Percentiles rank a stretch among this genome's conserved stretches.
phyloP scores from a whole-genome alignment of 495 filamentous ascomycete genomes.

The Aspergillus asperescens region DNA sequence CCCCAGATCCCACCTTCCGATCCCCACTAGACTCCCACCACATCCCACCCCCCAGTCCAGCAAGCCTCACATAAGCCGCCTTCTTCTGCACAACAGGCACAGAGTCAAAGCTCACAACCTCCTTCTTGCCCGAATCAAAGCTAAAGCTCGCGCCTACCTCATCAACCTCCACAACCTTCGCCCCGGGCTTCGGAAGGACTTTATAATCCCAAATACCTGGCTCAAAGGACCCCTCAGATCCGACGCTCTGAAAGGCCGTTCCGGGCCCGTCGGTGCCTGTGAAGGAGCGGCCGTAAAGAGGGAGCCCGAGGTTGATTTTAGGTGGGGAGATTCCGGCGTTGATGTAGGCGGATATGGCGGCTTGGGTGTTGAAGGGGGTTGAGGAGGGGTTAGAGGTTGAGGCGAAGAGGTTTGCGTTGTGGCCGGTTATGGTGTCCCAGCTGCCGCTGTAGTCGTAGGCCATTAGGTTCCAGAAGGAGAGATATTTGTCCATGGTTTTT shows the following conservation, averaged over 20 bases:
- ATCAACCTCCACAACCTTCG: background rate
- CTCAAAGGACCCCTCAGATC: slow-evolving; percentile 58
- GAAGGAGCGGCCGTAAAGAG: slow-evolving; percentile 83
- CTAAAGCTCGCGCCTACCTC: slow-evolving; percentile 55
- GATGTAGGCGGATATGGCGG: slow-evolving; percentile 56
- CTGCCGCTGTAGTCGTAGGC: slow-evolving; percentile 74
- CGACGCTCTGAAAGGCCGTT: slow-evolving; percentile 59
- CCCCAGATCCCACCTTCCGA: slow-evolving; percentile 42
- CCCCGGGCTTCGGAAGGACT: slow-evolving; percentile 26
- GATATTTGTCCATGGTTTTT: slow-evolving; percentile 57
- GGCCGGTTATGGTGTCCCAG: slow-evolving; percentile 65
- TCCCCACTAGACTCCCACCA: slow-evolving; percentile 89
- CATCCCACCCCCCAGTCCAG: slow-evolving; percentile 72
- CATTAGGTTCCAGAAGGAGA: slow-evolving; percentile 78
- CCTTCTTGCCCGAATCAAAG: slow-evolving; percentile 52
- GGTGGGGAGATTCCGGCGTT: slow-evolving; percentile 44
- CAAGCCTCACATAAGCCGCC: slow-evolving; percentile 56
- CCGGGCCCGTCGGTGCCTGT: slow-evolving; percentile 66
- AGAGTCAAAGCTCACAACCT: slow-evolving; percentile 76
- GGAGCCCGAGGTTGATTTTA: slow-evolving; percentile 82
- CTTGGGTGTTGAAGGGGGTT: slow-evolving; percentile 51
- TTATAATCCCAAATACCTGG: slow-evolving; percentile 78
- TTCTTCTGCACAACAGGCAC: slow-evolving; percentile 55
- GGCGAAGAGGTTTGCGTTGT: slow-evolving; percentile 74
- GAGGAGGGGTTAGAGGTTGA: slow-evolving; percentile 45